Evolutionary conservation across 768 basidiomycete species (phyloP), one percentile per base, ranked within the genome.

Genomic region (Suillus cothurnatus): DNA sequence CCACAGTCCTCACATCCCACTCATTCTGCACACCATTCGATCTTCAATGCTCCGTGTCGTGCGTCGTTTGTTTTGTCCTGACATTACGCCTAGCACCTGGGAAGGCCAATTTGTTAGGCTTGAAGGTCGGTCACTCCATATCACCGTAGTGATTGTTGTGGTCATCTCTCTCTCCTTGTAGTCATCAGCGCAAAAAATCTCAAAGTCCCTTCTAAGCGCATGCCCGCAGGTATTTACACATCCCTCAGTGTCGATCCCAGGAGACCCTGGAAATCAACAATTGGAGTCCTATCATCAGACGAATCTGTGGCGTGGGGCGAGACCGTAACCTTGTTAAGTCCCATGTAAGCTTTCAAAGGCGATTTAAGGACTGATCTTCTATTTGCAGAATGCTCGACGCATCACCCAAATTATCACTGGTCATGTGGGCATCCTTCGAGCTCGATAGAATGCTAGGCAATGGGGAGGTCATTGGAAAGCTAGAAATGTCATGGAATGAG

Each of bases 1-100:
- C 8, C 8, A 97, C 41, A 21, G 19, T 43, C 15, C 6, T 8
- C 41, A 43, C 8, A 43, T 21, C 41, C 19, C 7, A 43, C 41
- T 8, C 19, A 43, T 43, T 21, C 41, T 21, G 12, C 1, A 12
- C 41, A 43, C 1, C 8, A 34, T 8, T 43, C 8, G 5, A 43
- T 43, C 7, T 6, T 12, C n/a, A 7, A 11, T 12, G n/a, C 8
- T 14, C 38, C 38, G 12, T 39, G 15, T 17, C 39, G 15, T 39
- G 12, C 38, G 5, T 14, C 38, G 38, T 47, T 47, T 12, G 11
- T 7, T 47, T 47, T n/a, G n/a, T 47, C 45, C 4, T 2, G 8
- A 9, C 45, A 47, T n/a, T 21, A n/a, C 8, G 45, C n/a, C 45
- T 7, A 5, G n/a, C 3, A 47, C n/a, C 19, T 43, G 6, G 7